Evolutionary conservation across 2,329 filamentous ascomycete genomes (phyloP).

Genomic region (Diplodia sapinea): DNA sequence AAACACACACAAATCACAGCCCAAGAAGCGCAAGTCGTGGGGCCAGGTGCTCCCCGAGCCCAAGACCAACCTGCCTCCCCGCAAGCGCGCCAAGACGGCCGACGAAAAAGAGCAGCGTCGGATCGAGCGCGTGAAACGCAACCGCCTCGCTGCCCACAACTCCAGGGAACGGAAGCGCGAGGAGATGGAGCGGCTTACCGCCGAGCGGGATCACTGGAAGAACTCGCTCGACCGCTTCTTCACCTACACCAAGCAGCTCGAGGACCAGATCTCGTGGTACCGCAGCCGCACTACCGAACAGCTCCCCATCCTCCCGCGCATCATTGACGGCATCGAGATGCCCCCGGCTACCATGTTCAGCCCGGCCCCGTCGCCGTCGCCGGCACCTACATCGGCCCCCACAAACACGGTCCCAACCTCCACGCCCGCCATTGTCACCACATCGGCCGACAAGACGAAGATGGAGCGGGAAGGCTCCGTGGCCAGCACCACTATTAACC

Average conservation of each 20-base stretch:
- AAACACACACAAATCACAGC: slow-evolving; percentile 58
- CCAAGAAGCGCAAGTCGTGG: slow-evolving; percentile 98
- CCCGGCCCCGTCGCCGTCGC: slow-evolving; percentile 1
- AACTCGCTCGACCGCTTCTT: slow-evolving; percentile 64
- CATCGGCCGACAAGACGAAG: slow-evolving; percentile 1
- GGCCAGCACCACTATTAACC: slow-evolving; percentile 40
- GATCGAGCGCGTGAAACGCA: slow-evolving; percentile 95
- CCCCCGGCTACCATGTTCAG: slow-evolving; percentile 34
- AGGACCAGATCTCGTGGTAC: slow-evolving; percentile 54
- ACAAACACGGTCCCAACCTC: slow-evolving; percentile 7
- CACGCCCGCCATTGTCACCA: slow-evolving; percentile 5
- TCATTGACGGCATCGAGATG: slow-evolving; percentile 37
- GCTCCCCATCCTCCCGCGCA: slow-evolving; percentile 35
- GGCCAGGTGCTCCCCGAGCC: slow-evolving; percentile 95
- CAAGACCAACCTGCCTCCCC: slow-evolving; percentile 92
- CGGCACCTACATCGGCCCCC: slow-evolving; percentile 7
- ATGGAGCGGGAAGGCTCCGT: slow-evolving; percentile 15
- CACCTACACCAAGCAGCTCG: slow-evolving; percentile 56
- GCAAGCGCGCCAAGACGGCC: slow-evolving; percentile 97
- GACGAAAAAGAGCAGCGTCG: slow-evolving; percentile 98
- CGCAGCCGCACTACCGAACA: slow-evolving; percentile 44
- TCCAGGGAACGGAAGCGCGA: slow-evolving; percentile 91
- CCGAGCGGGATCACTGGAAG: slow-evolving; percentile 69
- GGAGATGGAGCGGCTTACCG: slow-evolving; percentile 83
- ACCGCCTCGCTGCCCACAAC: slow-evolving; percentile 94